Percentiles rank a stretch among this genome's conserved stretches.
Conservation (phyloP, 768 basidiomycete species). For the Albatrellus ellisii region DNA sequence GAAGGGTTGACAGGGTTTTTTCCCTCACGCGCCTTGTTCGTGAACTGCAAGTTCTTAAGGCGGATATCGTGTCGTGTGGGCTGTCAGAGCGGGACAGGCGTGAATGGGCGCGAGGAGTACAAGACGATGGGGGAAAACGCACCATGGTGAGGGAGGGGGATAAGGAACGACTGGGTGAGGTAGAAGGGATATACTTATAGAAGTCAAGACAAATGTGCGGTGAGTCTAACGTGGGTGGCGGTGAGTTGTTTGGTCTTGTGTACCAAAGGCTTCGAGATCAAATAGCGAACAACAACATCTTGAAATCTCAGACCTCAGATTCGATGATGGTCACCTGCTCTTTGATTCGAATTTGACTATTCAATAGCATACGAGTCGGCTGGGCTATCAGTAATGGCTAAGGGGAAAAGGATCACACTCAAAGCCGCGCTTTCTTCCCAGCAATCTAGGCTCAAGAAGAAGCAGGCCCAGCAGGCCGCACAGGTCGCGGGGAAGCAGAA, state of each 20-base stretch:
- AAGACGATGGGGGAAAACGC: background rate
- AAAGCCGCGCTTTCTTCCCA: constrained; percentile 60
- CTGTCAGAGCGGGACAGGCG: background rate
- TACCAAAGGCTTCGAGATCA: constrained; percentile 1
- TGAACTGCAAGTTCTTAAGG: constrained; percentile 71
- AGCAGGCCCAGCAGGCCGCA: constrained; percentile 41
- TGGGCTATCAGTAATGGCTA: constrained; percentile 10
- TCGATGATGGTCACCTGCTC: too few species aligned
- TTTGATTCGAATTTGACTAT: too few species aligned
- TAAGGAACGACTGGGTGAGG: constrained; percentile 3
- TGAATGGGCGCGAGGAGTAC: too few species aligned
- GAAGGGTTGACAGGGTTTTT: constrained; percentile 68
- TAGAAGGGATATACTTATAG: background rate
- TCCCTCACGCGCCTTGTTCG: constrained; percentile 54
- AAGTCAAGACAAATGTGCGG: background rate
- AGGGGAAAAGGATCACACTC: constrained; percentile 32
- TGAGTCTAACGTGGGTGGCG: constrained; percentile 2
- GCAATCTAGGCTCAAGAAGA: constrained; percentile 49
- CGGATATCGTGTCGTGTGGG: constrained; percentile 66
- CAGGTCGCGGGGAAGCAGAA: constrained; percentile 37
- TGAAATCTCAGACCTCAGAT: constrained; percentile 1
- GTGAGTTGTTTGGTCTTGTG: constrained; percentile 10
- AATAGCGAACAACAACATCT: constrained; percentile 1
- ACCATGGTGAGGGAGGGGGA: constrained; percentile 2
- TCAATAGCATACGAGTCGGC: too few species aligned